Base-by-base conservation (phyloP, 1,284 basidiomycete genomes). In the Apiotrichum mycotoxinovorans region DNA sequence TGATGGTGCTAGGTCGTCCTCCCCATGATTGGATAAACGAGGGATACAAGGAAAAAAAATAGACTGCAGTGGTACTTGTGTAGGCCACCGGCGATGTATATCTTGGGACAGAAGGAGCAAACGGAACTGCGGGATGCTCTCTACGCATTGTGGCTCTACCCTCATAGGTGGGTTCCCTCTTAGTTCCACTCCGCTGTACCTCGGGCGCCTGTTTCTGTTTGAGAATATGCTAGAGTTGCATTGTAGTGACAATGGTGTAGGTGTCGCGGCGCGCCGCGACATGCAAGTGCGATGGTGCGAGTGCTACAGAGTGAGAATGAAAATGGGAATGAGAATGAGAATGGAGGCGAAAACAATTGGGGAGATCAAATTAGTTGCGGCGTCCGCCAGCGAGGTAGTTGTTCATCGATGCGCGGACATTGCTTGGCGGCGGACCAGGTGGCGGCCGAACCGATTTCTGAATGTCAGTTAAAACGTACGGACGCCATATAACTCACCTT, bases 401-500 rank as follows among this genome's bases (percentile, higher is more conserved):
- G 51, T 64, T 65, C 34, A 63, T 52, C 2, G 63, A 56, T 1
- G 60, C 61, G 12, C 63, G 63, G 8, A 65, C 64, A 38, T 63
- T 64, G 20, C 41, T 26, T 10, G 51, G 33, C 1, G 14, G 42
- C 33, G n/a, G 34, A 37, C 20, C 43, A 10, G 42, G 44, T 30
- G 12, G 45, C 15, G 27, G 49, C 30, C 18, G 53, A 34, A 35
- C 44, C 44, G 61, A 55, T 41, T 66, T 66, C 58, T 62, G 45
- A 22, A 44, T 18, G 42, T 54, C 53, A 51, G 35, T 18, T 14
- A 22, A 5, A 15, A 40, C 51, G 26, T 25, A 18, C 12, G 25
- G 30, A 30, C 12, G 10, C 20, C n/a, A 11, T 3, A 15, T 37
- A 18, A 58, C 64, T 48, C 25, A 72, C 70, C 64, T 73, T 74